phyloP scores from a whole-genome alignment of 2,329 filamentous ascomycete species.

The Alternaria triticina region DNA sequence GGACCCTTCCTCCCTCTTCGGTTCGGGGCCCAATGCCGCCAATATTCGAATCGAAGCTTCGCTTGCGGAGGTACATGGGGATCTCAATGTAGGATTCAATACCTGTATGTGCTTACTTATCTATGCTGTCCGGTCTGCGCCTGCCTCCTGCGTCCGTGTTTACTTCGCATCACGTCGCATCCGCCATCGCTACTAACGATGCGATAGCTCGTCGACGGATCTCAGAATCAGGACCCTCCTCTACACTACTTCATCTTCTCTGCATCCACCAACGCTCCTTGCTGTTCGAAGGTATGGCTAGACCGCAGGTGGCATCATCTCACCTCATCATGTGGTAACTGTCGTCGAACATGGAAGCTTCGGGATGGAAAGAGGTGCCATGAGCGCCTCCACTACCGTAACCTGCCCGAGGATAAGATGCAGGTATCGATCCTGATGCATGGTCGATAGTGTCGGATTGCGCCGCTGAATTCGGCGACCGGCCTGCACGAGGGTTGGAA shows the following conservation, averaged over 20 bases:
- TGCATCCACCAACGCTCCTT: background rate
- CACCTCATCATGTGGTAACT: background rate
- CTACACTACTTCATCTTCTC: background rate
- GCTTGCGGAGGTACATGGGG: background rate
- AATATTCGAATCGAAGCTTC: background rate
- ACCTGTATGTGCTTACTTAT: background rate
- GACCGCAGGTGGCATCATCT: background rate
- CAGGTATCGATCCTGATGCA: background rate
- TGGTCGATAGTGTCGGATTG: background rate
- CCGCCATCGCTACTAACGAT: background rate
- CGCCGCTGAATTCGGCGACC: background rate
- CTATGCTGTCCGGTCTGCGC: background rate
- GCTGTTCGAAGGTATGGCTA: background rate
- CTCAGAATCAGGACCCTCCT: background rate
- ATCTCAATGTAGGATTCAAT: background rate
- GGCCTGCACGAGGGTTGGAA: background rate
- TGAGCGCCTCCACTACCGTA: background rate
- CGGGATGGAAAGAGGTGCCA: background rate
- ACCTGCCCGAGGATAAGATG: background rate
- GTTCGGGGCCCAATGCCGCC: background rate
- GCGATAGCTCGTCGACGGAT: background rate
- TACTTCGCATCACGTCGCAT: background rate
- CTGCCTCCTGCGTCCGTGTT: background rate
- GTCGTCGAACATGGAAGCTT: background rate
- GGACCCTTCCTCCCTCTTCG: background rate